A percentile compares a stretch with the other conserved stretches of the same genome.
Conservation (phyloP, 2,329 filamentous ascomycete genomes). For the Venturia aucupariae region DNA sequence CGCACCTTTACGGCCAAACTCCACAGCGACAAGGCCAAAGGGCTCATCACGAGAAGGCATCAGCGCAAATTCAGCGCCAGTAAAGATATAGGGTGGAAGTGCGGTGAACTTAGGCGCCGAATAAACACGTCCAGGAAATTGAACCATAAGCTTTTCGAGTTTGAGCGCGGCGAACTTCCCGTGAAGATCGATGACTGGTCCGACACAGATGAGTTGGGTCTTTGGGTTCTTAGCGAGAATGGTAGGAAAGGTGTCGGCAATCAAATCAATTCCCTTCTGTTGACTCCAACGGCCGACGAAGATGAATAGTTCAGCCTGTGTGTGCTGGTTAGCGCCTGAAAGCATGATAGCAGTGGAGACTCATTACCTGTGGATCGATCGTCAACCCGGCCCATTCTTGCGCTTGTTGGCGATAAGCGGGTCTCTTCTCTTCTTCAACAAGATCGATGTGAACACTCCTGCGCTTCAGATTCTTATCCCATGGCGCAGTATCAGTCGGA, state of each 20-base stretch:
- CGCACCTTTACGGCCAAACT: slow-evolving; percentile 60
- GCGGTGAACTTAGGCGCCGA: slow-evolving; percentile 59
- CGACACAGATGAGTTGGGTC: slow-evolving; percentile 53
- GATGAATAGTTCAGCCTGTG: slow-evolving; percentile 52
- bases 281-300: slow-evolving; percentile 62
- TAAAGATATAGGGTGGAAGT: slow-evolving; percentile 57
- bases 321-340: background rate
- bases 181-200: slow-evolving; percentile 58
- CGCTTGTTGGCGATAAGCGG: slow-evolving; percentile 48
- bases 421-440: slow-evolving; percentile 45
- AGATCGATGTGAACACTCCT: slow-evolving; percentile 44
- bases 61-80: slow-evolving; percentile 57
- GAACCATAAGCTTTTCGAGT: slow-evolving; percentile 53
- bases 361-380: slow-evolving; percentile 40
- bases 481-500: slow-evolving; percentile 53
- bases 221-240: slow-evolving; percentile 52
- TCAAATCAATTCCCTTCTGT: slow-evolving; percentile 60
- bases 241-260: slow-evolving; percentile 57
- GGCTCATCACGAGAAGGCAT: slow-evolving; percentile 62
- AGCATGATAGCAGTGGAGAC: background rate
- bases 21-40: slow-evolving; percentile 59
- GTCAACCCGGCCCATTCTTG: slow-evolving; percentile 59
- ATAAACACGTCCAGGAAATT: slow-evolving; percentile 56
- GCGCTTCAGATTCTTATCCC: slow-evolving; percentile 41
- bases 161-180: slow-evolving; percentile 60